These are phyloP conservation scores for Dryas integrifolia DNA, from an alignment of 331 rosid species.

Conservation along the genomic window DNA sequence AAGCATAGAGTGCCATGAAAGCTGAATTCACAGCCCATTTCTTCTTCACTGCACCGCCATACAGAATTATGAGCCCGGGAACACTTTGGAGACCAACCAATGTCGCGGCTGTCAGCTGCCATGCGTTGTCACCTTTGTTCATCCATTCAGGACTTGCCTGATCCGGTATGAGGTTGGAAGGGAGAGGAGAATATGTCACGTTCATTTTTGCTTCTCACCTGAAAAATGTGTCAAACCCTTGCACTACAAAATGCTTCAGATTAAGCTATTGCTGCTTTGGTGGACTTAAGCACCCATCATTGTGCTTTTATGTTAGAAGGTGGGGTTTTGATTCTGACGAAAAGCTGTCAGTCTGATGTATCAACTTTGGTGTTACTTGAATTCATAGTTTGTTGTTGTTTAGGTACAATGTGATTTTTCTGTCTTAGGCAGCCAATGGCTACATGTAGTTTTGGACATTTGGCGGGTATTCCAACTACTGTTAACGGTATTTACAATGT, in stretches of 20 bases:
- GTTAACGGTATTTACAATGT: conserved; percentile 10
- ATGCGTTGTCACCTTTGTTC: conserved; percentile 41
- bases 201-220: conserved; percentile 10
- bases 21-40: conserved; percentile 40
- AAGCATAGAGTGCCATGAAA: conserved; percentile 35
- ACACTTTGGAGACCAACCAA: conserved; percentile 33
- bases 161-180: conserved; percentile 7
- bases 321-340: conserved; percentile 29
- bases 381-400: background rate
- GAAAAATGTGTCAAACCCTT: background rate
- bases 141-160: conserved; percentile 24
- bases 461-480: conserved; percentile 28
- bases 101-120: conserved; percentile 37
- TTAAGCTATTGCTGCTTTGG: background rate
- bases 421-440: background rate
- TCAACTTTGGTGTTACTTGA: conserved; percentile 15
- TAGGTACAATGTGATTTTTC: background rate
- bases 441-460: conserved; percentile 8
- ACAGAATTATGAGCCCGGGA: conserved; percentile 34
- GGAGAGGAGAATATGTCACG: conserved; percentile 6
- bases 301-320: conserved; percentile 11
- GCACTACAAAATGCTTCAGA: background rate
- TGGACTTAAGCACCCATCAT: background rate
- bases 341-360: conserved; percentile 30
- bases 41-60: conserved; percentile 41